Conservation (phyloP, 2,329 filamentous ascomycete genomes). For the Fusarium sp. region DNA sequence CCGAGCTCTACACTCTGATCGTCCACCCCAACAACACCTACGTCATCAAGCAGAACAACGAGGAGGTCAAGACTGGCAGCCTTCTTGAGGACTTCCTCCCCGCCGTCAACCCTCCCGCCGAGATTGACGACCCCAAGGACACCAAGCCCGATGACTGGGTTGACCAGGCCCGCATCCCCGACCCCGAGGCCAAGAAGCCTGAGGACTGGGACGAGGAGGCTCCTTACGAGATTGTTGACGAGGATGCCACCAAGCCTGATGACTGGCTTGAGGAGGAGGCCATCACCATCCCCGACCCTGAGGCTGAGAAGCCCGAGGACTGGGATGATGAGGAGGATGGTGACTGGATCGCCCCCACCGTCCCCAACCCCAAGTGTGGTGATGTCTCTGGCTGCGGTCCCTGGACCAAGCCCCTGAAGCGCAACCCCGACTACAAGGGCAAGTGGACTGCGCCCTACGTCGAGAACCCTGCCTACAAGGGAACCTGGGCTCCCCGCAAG, state of each 20-base stretch:
- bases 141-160: conserved; percentile 96
- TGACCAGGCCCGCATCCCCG: conserved; percentile 89
- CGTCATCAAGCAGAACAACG: conserved; percentile 90
- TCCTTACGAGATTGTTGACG: conserved; percentile 94
- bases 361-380: conserved; percentile 95
- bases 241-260: conserved; percentile 89
- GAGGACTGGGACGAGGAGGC: conserved; percentile 99
- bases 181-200: conserved; percentile 94
- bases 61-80: conserved; percentile 87
- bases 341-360: conserved; percentile 91
- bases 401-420: conserved; percentile 92
- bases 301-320: conserved; percentile 97
- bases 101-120: conserved; percentile 90
- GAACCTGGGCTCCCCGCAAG: conserved; percentile 92
- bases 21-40: conserved; percentile 97
- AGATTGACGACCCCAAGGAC: conserved; percentile 96
- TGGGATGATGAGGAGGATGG: conserved; percentile 99
- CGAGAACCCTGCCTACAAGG: conserved; percentile 99
- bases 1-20: conserved; percentile 95
- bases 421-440: conserved; percentile 98
- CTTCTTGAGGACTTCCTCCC: conserved; percentile 95
- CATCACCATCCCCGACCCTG: conserved; percentile 85
- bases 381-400: conserved; percentile 93
- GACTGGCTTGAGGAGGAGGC: conserved; percentile 97
- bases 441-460: conserved; percentile 95